Evolutionary conservation across 495 filamentous ascomycete genomes (phyloP).

Genomic region (Talaromyces nanjingensis): DNA sequence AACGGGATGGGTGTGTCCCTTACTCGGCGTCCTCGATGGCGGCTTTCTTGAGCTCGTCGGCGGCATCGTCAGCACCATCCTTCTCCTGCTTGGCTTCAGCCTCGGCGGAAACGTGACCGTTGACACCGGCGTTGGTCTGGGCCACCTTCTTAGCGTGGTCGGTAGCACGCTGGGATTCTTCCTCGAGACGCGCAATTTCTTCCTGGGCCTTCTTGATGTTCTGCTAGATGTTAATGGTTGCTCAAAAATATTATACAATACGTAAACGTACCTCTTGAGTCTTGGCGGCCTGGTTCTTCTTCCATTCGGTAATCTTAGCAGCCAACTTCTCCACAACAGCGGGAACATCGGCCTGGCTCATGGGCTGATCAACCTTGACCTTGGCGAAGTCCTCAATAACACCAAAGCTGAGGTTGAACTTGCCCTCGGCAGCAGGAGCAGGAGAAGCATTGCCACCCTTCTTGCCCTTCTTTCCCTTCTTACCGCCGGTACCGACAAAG

Average conservation of each 20-base stretch:
- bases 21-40: slow-evolving; percentile 50
- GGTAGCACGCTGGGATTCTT: slow-evolving; percentile 31
- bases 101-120: slow-evolving; percentile 44
- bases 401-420: slow-evolving; percentile 82
- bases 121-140: slow-evolving; percentile 39
- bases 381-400: slow-evolving; percentile 84
- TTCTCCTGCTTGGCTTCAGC: slow-evolving; percentile 52
- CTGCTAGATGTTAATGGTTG: slow-evolving; percentile 30
- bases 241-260: background rate
- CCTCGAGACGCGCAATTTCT: slow-evolving; percentile 59
- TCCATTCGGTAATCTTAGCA: slow-evolving; percentile 88
- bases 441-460: slow-evolving; percentile 46
- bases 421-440: slow-evolving; percentile 40
- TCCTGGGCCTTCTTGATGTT: slow-evolving; percentile 67
- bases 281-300: slow-evolving; percentile 80
- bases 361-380: slow-evolving; percentile 78
- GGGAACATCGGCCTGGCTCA: slow-evolving; percentile 74
- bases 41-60: slow-evolving; percentile 52
- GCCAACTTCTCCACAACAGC: slow-evolving; percentile 77
- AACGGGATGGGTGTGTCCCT: background rate
- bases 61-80: slow-evolving; percentile 48
- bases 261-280: slow-evolving; percentile 71
- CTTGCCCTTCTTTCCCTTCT: slow-evolving; percentile 89
- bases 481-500: slow-evolving; percentile 70
- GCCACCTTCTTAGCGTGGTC: slow-evolving; percentile 48